Evolutionary conservation across 106 monocot species (phyloP), one percentile per base, ranked within the genome.

Genomic region (Alisma plantagoaquatica): DNA sequence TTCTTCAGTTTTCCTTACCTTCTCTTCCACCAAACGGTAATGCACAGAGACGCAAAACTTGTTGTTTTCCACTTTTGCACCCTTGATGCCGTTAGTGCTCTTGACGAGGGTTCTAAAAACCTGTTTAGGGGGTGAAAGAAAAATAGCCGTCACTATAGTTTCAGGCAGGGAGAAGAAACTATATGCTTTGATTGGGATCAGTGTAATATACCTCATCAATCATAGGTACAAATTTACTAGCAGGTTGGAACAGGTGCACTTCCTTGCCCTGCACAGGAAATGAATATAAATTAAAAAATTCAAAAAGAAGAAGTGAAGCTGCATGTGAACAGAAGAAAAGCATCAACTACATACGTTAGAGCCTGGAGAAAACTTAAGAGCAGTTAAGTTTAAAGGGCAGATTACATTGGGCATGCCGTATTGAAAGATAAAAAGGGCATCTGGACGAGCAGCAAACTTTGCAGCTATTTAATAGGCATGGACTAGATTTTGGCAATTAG

Each of bases 31-130:
- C 10, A 67, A 57, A 29, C 91, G 91, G 54, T 92, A 92, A 74
- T 92, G 91, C 50, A 92, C 85, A 54, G 84, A 89, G 23, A 82
- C 79, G 45, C 88, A 89, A 49, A 82, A 89, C 43, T 79, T 89
- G 42, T 89, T 89, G 43, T 89, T 76, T 64, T 89, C 88, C 29
- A 89, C 73, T 46, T 64, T 82, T 3, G 79, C 69, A 20, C 88
- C 88, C 14, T 63, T 26, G 15, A 89, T 76, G 20, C 61, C 78
- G 27, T 68, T 74, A n/a, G 76, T 79, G 54, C 46, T 79, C 43
- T 82, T 65, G 35, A 89, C 68, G 49, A 89, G 88, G 64, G 73
- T 70, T 51, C 66, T 72, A 69, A 73, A 87, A 69, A 87, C 81
- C 87, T 87, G 61, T 30, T 16, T 5, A 23, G 31, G 9, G 21